phyloP scores from a whole-genome alignment of 2,329 filamentous ascomycete species.

The Lojkania enalia region DNA sequence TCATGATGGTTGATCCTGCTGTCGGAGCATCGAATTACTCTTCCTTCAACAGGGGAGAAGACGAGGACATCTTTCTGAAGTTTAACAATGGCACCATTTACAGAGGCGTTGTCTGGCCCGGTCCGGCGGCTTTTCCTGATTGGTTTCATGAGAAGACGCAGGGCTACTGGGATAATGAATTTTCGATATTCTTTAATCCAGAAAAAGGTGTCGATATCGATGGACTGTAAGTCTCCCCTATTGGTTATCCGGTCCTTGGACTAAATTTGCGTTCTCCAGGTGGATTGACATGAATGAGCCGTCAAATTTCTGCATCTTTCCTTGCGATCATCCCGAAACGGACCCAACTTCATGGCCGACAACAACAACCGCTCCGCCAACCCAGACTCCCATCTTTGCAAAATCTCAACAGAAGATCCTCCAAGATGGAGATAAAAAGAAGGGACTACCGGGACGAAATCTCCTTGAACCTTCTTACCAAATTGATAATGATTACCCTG shows the following conservation, averaged over 20 bases:
- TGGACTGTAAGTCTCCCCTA: conserved; percentile 52
- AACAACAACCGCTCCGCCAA: not conserved
- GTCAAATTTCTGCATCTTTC: conserved; percentile 38
- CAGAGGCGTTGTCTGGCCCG: conserved; percentile 75
- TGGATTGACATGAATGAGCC: conserved; percentile 51
- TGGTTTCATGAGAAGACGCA: conserved; percentile 71
- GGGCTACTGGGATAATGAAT: conserved; percentile 70
- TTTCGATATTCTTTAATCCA: conserved; percentile 66
- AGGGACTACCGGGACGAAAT: conserved; percentile 64
- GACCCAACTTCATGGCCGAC: conserved; percentile 6
- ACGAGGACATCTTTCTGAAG: conserved; percentile 57
- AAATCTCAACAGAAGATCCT: conserved; percentile 3
- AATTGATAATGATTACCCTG: conserved; percentile 64
- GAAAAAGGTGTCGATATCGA: conserved; percentile 72
- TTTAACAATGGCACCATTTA: conserved; percentile 58
- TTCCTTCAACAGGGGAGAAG: conserved; percentile 64
- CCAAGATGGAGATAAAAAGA: conserved; percentile 44
- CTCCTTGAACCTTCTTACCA: conserved; percentile 66
- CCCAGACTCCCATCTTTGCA: conserved; percentile 1
- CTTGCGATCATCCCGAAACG: conserved; percentile 52
- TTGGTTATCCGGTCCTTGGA: not conserved
- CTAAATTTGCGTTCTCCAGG: conserved; percentile 39
- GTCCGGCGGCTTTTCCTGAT: conserved; percentile 71
- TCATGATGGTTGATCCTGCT: conserved; percentile 79
- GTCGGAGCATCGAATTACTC: conserved; percentile 53